Conservation (phyloP, 140 eudicot genomes). For the Senecio squalidus region DNA sequence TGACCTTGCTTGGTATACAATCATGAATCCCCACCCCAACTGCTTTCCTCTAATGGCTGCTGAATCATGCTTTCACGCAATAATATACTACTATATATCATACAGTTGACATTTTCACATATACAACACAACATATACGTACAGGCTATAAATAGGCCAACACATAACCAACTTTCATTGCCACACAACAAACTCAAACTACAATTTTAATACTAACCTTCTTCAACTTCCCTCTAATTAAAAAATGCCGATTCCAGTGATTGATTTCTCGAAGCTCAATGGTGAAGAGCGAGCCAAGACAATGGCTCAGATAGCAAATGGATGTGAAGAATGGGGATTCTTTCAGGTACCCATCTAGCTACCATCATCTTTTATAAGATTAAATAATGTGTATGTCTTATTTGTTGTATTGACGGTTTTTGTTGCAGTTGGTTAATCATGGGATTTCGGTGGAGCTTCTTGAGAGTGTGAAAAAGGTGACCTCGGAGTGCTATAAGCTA, state of each 20-base stretch:
- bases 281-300: slow-evolving; percentile 61
- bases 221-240: not conserved
- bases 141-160: slow-evolving; percentile 31
- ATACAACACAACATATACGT: not conserved
- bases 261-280: slow-evolving; percentile 77
- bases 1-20: slow-evolving; percentile 31
- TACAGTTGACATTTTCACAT: slow-evolving; percentile 33
- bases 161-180: slow-evolving; percentile 12
- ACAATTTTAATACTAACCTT: not conserved
- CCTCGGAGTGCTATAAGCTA: slow-evolving; percentile 51
- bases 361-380: not conserved
- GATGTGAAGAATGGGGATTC: slow-evolving; percentile 96
- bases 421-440: slow-evolving; percentile 72
- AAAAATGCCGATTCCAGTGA: slow-evolving; percentile 82
- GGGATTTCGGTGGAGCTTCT: slow-evolving; percentile 82
- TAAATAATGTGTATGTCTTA: not conserved
- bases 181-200: not conserved
- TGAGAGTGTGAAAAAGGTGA: slow-evolving; percentile 75
- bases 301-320: slow-evolving; percentile 64
- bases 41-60: slow-evolving; percentile 8
- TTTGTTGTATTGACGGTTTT: not conserved
- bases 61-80: slow-evolving; percentile 8
- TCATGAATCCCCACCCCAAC: slow-evolving; percentile 19
- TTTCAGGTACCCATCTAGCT: slow-evolving; percentile 59
- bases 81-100: not conserved